phyloP scores from a whole-genome alignment of 2,329 filamentous ascomycete species.

The Trichoderma asperellum region DNA sequence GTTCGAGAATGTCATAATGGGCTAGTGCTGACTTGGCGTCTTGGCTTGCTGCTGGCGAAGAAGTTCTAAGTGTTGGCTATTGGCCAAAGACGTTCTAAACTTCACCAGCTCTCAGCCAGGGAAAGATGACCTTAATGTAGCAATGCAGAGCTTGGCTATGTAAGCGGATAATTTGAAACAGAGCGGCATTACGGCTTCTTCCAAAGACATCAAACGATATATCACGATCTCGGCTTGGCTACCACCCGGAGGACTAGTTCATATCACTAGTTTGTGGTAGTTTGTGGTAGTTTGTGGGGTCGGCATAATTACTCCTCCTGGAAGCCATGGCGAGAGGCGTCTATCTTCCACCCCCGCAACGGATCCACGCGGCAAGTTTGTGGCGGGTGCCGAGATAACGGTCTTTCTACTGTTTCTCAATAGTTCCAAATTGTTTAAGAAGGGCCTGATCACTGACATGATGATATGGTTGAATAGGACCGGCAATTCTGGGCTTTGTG shows the following conservation, averaged over 20 bases:
- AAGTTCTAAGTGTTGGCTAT: neutral
- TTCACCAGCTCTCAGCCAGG: neutral
- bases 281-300: neutral
- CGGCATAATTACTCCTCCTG: neutral
- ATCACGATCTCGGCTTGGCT: neutral
- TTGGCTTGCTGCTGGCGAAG: neutral
- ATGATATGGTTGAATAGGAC: neutral
- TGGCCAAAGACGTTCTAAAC: neutral
- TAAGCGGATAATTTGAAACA: neutral
- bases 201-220: neutral
- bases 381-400: neutral
- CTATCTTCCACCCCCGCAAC: neutral
- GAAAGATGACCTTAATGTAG: neutral
- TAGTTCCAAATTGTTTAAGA: neutral
- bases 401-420: neutral
- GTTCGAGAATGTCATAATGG: slow-evolving; percentile 7
- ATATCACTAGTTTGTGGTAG: neutral
- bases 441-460: neutral
- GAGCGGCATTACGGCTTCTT: neutral
- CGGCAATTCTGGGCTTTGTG: neutral
- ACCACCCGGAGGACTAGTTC: neutral
- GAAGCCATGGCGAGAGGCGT: neutral
- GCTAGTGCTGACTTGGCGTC: neutral
- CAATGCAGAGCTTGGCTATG: neutral
- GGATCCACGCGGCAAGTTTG: neutral